These are phyloP conservation scores for Funneliformis mosseae DNA, from an alignment of 192 early-diverging fungal species.

Conservation along the genomic window DNA sequence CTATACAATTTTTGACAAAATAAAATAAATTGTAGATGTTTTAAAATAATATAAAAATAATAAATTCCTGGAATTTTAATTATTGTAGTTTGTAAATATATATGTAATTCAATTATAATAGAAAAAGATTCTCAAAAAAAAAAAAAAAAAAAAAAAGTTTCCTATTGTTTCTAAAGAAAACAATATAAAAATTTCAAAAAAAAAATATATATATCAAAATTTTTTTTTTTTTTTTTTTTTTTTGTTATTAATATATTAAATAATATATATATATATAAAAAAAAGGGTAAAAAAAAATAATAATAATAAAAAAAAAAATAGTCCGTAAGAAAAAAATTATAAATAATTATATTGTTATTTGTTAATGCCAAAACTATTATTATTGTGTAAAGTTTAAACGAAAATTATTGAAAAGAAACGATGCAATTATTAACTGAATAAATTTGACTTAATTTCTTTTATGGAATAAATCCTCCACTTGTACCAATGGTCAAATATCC, in stretches of 20 bases:
- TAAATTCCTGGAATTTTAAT: too few species aligned
- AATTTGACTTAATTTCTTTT: neutral
- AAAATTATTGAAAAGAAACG: neutral
- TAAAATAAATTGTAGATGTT: neutral
- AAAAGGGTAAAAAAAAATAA: neutral
- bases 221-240: too few species aligned
- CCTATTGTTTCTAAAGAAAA: too few species aligned
- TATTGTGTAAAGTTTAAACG: neutral
- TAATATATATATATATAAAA: too few species aligned
- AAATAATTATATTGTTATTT: neutral
- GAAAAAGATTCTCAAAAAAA: too few species aligned
- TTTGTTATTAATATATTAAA: too few species aligned
- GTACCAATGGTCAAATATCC: slow-evolving; percentile 46
- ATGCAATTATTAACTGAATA: neutral
- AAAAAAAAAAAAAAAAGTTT: too few species aligned
- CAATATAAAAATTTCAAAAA: too few species aligned
- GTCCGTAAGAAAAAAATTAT: neutral
- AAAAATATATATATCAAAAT: too few species aligned
- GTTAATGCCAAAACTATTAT: neutral
- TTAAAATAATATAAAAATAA: neutral
- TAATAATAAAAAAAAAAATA: neutral
- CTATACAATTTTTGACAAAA: too few species aligned
- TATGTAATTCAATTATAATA: too few species aligned
- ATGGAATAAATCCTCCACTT: slow-evolving; percentile 26
- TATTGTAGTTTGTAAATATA: too few species aligned